Base-by-base conservation (phyloP, 2,329 filamentous ascomycete genomes). In the Xylaria arbuscula region DNA sequence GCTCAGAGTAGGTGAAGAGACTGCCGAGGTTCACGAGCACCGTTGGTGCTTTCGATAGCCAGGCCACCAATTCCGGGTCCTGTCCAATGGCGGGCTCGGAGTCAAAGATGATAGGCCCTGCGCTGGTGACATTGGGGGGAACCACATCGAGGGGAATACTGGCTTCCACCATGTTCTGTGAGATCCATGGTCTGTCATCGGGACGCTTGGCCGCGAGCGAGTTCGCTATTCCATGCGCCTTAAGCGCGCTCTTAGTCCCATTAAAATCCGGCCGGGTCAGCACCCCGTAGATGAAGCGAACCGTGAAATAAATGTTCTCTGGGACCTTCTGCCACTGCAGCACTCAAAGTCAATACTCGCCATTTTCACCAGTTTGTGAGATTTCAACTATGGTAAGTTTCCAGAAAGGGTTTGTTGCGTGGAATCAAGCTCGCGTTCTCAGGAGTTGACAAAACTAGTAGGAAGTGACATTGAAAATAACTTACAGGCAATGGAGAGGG, bases 1-100 rank as follows among this genome's bases (percentile, higher is more conserved):
- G 40, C 36, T 74, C 70, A 1, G 51, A 48, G 36, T 67, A 74
- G 3, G 48, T 51, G 48, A 71, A 74, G 2, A 63, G 45, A 10
- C 60, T 60, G 1, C 74, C 74, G 13, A 75, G 68, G 28, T 74
- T 73, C 36, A 75, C 54, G 28, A 75, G 72, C 10, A 74, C 56
- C 9, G 74, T 74, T 6, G 74, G 72, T 22, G 60, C 62, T n/a
- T 38, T 63, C 7, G 69, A 54, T 13, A 75, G 60, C 72, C 74
- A 75, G 9, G 50, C 17, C 11, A 60, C 68, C 28, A 75, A 36
- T 15, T 62, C 68, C 17, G 63, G 64, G 55, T 70, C 70, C 28
- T 72, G 67, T n/a, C 73, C 72, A 24, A 53, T 57, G 9, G 56
- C 69, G 10, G 68, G 59, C 19, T 62, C 69, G 1, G 70, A 47